A percentile compares a stretch with the other conserved stretches of the same genome.
Conservation (phyloP, 495 filamentous ascomycete genomes). For the Xylaria nigripes region DNA sequence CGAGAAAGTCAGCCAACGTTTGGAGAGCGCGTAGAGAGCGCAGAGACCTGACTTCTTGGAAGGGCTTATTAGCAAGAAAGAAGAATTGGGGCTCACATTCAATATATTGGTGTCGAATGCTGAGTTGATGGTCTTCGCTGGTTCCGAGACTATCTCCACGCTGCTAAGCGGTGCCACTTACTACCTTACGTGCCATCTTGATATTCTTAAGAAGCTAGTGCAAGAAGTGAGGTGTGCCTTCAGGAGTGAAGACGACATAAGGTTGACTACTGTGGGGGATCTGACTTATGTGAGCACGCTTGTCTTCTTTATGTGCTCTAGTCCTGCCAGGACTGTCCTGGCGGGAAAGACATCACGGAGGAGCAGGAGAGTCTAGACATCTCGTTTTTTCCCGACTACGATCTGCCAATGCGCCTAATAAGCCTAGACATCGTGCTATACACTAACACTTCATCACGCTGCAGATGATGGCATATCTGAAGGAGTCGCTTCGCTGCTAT, state of each 20-base stretch:
- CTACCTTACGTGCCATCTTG: slow-evolving; percentile 39
- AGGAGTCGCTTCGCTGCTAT: slow-evolving; percentile 52
- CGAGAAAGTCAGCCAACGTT: slow-evolving; percentile 34
- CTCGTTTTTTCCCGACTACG: background rate
- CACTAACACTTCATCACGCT: background rate
- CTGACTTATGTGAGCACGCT: slow-evolving; percentile 42
- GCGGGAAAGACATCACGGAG: too few species aligned
- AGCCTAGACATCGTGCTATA: background rate
- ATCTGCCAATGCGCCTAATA: background rate
- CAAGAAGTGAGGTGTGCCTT: slow-evolving; percentile 47
- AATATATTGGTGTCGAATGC: slow-evolving; percentile 23
- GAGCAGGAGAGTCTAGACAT: background rate
- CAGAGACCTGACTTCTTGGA: slow-evolving; percentile 42
- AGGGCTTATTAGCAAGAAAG: slow-evolving; percentile 39
- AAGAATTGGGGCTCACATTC: slow-evolving; percentile 30
- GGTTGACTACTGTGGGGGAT: slow-evolving; percentile 31
- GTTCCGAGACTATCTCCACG: slow-evolving; percentile 56
- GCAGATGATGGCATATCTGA: slow-evolving; percentile 42
- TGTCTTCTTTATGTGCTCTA: background rate
- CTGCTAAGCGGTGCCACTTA: slow-evolving; percentile 44
- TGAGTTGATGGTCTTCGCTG: slow-evolving; percentile 38
- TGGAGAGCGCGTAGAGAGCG: slow-evolving; percentile 30
- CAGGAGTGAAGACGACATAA: slow-evolving; percentile 44
- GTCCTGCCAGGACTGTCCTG: too few species aligned
- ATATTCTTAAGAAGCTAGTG: slow-evolving; percentile 33